Base-by-base conservation (phyloP, 768 basidiomycete genomes). In the Amanita phalloides region DNA sequence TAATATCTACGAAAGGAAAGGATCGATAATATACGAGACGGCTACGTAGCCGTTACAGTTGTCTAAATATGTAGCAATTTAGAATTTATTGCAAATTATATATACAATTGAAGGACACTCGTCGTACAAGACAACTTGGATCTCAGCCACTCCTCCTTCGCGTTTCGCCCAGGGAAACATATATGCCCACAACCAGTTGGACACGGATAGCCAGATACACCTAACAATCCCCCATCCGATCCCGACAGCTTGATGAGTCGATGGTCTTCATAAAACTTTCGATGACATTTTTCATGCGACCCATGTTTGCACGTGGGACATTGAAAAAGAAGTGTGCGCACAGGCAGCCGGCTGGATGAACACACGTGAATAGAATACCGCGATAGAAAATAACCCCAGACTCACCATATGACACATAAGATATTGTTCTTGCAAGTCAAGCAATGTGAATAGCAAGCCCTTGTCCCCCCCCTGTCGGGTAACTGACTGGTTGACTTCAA, bases 181-280 rank as follows among this genome's bases (percentile, higher is more conserved):
- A 75, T 76, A 66, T 91, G 89, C 0, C 89, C 88, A 65, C 88
- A 91, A 3, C 88, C 89, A 39, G 86, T 77, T 11, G 86, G 84
- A 65, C 89, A 90, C 0, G 72, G 74, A 61, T 85, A 82, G 3
- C 82, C 86, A 10, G 68, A 61, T 33, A 78, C 49, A 20, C 56
- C 58, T 23, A 59, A 56, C 46, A 54, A 36, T 51, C 33, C 30
- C 51, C 39, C 42, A 38, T 17, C 52, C 49, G 33, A 54, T 53
- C 14, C 58, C 60, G 20, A 61, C 53, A 43, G 65, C 49, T 38
- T 57, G 53, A 3, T 63, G 74, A 81, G 74, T 1, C 82, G 79
- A 20, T 74, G 76, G 36, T 73, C 69, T 56, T 75, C 67, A 58
- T 88, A 86, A 60, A 81, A 89, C 28, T 71, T 69, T 36, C 78